A percentile compares a stretch with the other conserved stretches of the same genome.
These are phyloP conservation scores for Penicillium lividum DNA, from an alignment of 495 filamentous ascomycete species.

Conservation along the genomic window DNA sequence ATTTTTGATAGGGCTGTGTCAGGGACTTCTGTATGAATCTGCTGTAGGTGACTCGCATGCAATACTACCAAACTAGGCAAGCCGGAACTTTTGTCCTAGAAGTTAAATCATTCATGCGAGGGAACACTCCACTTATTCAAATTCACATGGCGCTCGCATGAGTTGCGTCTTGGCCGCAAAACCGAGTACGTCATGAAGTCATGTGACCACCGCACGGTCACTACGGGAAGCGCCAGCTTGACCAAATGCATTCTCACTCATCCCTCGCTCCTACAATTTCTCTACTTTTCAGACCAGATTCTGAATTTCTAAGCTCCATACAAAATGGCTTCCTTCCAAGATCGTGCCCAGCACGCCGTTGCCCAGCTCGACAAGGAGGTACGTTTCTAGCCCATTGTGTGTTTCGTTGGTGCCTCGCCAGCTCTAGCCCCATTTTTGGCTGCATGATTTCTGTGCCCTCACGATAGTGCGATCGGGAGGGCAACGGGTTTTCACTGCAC, in stretches of 20 bases:
- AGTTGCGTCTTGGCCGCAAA: too few species aligned
- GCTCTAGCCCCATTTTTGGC: constrained; percentile 21
- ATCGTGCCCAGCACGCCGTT: constrained; percentile 84
- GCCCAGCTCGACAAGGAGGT: constrained; percentile 98
- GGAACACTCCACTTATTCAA: neutral
- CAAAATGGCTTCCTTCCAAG: constrained; percentile 77
- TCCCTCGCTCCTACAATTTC: constrained; percentile 25
- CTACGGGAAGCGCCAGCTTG: constrained; percentile 27
- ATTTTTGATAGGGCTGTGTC: neutral
- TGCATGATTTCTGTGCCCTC: constrained; percentile 18
- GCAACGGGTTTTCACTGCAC: neutral
- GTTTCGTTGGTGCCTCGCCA: constrained; percentile 26
- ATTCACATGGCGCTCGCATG: constrained; percentile 12
- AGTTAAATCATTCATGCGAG: neutral
- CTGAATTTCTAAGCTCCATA: constrained; percentile 10
- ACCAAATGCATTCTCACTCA: constrained; percentile 31
- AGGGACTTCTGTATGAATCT: neutral
- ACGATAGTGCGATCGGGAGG: constrained; percentile 8
- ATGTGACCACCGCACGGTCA: constrained; percentile 30
- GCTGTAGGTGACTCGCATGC: neutral
- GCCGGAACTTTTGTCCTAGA: neutral
- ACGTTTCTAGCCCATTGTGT: constrained; percentile 45
- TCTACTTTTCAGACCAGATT: constrained; percentile 5
- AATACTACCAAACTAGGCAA: neutral
- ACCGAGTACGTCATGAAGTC: constrained; percentile 30